Evolutionary conservation across 805 yeast genomes (phyloP).

Genomic region (Cyberlindnera amylophila): DNA sequence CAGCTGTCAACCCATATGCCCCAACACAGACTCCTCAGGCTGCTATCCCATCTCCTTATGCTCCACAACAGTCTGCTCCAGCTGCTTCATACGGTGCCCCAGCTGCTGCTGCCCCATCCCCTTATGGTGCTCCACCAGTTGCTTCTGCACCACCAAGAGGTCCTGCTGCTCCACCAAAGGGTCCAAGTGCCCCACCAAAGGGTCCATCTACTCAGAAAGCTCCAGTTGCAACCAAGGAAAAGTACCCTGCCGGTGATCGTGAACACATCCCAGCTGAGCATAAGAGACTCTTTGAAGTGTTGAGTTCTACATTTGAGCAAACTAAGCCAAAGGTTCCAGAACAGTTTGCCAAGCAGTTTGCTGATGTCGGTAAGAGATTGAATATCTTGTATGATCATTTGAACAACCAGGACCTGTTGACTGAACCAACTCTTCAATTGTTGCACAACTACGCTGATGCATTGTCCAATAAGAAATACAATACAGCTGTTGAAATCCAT

Average conservation of each 20-base stretch:
- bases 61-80: slow-evolving; percentile 12
- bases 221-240: slow-evolving; percentile 19
- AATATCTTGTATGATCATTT: slow-evolving; percentile 73
- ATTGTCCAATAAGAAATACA: slow-evolving; percentile 48
- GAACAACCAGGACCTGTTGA: slow-evolving; percentile 64
- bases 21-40: slow-evolving; percentile 12
- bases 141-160: slow-evolving; percentile 16
- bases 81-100: slow-evolving; percentile 27
- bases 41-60: slow-evolving; percentile 1
- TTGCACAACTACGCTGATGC: slow-evolving; percentile 49
- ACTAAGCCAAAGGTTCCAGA: slow-evolving; percentile 76
- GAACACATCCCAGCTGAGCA: slow-evolving; percentile 59
- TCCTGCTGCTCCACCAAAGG: slow-evolving; percentile 13
- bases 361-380: slow-evolving; percentile 80
- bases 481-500: slow-evolving; percentile 53
- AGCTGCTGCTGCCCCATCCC: slow-evolving; percentile 21
- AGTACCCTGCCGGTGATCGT: slow-evolving; percentile 63
- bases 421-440: slow-evolving; percentile 49
- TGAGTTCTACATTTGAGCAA: slow-evolving; percentile 60
- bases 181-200: slow-evolving; percentile 13
- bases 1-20: slow-evolving; percentile 28
- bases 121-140: slow-evolving; percentile 6
- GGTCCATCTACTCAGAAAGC: slow-evolving; percentile 19
- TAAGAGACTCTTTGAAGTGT: slow-evolving; percentile 52
- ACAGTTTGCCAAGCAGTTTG: slow-evolving; percentile 64